Base-by-base conservation (phyloP, 176 grass and related monocot species). In the Zoysia japonica region DNA sequence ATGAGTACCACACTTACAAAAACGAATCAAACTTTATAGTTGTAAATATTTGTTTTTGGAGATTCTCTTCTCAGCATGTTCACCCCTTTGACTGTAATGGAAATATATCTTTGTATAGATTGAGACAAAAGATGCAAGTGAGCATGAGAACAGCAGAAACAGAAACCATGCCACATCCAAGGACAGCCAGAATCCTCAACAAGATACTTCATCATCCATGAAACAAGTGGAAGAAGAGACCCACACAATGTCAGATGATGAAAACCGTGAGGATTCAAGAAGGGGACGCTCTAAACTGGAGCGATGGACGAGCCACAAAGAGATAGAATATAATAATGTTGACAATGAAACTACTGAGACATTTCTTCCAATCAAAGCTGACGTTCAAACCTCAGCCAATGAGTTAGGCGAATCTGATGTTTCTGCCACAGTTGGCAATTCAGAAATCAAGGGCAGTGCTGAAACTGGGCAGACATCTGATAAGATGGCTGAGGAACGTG, bases 261-360 rank as follows among this genome's bases (percentile, higher is more conserved):
- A 95, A 63, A 91, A 91, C 36, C 19, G 78, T 1, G 88, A 91
- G 63, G 85, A 92, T 83, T 96, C 92, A 79, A 93, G 84, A 82
- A 88, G 88, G 60, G 96, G 96, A 9, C 92, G 96, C 57, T 96
- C 96, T 79, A 99, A 99, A 73, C 71, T 99, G 63, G 96, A 99
- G 84, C 88, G 96, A 47, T 99, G 96, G 96, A 93, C 90, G 6
- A 93, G 92, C 74, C 78, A 99, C 75, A 99, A 99, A 82, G 96
- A 99, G 72, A 91, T 89, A 61, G 96, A 99, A 57, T 95, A 91
- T 55, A 90, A 70, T 43, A 88, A 28, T 71, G 64, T 85, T 14
- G 84, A 86, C 48, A 86, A 79, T 74, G 66, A 77, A 67, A 56
- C 67, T 65, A 71, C 76, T 77, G 39, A 41, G 17, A 28, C 84